Percentiles rank a stretch among this genome's conserved stretches.
Evolutionary conservation across 768 basidiomycete genomes (phyloP).

Genomic region (Leccinellum rugosiceps): DNA sequence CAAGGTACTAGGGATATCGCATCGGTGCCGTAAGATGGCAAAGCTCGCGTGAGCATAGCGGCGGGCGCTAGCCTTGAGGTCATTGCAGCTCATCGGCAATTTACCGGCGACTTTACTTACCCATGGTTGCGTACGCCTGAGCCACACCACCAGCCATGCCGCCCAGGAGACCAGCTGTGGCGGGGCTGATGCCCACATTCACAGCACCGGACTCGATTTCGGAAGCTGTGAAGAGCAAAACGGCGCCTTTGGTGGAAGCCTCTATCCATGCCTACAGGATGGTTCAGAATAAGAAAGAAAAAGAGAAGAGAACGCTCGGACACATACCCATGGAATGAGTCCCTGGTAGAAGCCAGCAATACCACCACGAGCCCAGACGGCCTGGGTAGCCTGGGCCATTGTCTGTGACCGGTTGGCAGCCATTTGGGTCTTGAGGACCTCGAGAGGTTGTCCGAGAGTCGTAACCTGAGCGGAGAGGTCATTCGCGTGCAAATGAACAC

Average conservation of each 20-base stretch:
- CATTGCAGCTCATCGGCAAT: constrained; percentile 10
- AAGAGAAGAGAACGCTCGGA: not conserved
- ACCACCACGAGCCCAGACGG: constrained; percentile 92
- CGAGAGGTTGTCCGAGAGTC: constrained; percentile 95
- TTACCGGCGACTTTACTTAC: constrained; percentile 45
- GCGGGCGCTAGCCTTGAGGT: constrained; percentile 19
- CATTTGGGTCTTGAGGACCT: constrained; percentile 99
- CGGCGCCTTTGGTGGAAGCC: constrained; percentile 96
- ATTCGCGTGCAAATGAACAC: not conserved
- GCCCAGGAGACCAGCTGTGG: constrained; percentile 83
- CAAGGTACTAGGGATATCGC: not conserved
- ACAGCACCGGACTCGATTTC: constrained; percentile 80
- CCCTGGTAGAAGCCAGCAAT: constrained; percentile 93
- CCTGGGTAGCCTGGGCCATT: constrained; percentile 80
- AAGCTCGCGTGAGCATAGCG: constrained; percentile 13
- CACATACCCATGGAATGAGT: constrained; percentile 92
- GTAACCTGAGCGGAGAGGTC: constrained; percentile 65
- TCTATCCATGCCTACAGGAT: constrained; percentile 91
- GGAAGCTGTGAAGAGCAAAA: constrained; percentile 92
- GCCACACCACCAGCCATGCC: constrained; percentile 90
- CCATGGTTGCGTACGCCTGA: constrained; percentile 51
- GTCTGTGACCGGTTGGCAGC: constrained; percentile 92
- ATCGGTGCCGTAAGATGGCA: constrained; percentile 14
- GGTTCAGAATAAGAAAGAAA: not conserved
- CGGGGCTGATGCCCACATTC: constrained; percentile 70